phyloP scores from a whole-genome alignment of 2,329 filamentous ascomycete genomes.

The Sporothrix brasiliensis region DNA sequence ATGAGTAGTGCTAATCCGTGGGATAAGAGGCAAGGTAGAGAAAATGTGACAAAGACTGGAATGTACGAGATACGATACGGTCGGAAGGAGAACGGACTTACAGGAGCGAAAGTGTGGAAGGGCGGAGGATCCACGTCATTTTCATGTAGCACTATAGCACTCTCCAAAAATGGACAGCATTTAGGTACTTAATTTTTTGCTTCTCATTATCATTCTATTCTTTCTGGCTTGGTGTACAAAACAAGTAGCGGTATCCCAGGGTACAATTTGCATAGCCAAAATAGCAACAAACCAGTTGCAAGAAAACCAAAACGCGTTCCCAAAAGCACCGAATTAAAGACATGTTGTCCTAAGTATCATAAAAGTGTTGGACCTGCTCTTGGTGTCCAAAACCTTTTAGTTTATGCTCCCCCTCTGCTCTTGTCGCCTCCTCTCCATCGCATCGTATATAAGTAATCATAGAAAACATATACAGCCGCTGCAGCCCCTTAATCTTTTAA shows the following conservation, averaged over 20 bases:
- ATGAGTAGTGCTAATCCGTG: constrained; percentile 20
- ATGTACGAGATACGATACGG: constrained; percentile 6
- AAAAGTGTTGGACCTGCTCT: too few relatives aligned
- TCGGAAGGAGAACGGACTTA: neutral
- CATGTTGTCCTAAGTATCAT: neutral
- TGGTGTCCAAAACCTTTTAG: neutral
- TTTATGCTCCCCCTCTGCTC: neutral
- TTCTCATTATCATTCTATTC: constrained; percentile 25
- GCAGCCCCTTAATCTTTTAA: constrained; percentile 55
- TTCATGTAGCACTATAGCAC: neutral
- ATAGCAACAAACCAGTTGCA: neutral
- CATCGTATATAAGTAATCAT: too few relatives aligned
- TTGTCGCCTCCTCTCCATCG: too few relatives aligned
- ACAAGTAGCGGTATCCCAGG: neutral
- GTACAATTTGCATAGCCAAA: neutral
- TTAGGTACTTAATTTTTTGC: neutral
- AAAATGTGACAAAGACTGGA: neutral
- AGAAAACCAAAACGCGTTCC: neutral
- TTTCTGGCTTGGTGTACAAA: neutral
- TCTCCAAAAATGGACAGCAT: neutral
- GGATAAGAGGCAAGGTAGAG: neutral
- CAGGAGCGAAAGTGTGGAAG: neutral
- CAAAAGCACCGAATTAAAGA: neutral
- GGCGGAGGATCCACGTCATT: neutral
- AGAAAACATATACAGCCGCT: too few relatives aligned